phyloP scores from a whole-genome alignment of 164 flowering plant species.

The Chloranthus sessilifolius region DNA sequence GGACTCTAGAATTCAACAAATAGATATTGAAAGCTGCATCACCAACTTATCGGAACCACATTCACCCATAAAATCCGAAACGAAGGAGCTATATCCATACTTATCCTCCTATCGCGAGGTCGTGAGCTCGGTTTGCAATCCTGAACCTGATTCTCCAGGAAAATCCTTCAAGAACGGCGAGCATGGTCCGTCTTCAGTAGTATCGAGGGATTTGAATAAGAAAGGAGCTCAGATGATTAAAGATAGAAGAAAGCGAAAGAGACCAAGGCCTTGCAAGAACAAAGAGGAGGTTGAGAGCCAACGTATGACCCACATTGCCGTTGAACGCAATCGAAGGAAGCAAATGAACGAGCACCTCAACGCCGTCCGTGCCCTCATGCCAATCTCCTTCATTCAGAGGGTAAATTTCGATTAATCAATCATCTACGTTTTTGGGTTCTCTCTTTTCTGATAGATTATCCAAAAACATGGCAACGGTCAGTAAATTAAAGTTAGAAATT shows the following conservation, averaged over 20 bases:
- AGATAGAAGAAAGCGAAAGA: slow-evolving; percentile 44
- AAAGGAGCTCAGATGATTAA: slow-evolving; percentile 2
- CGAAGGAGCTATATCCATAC: slow-evolving; percentile 10
- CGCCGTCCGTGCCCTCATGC: slow-evolving; percentile 52
- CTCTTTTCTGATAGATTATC: too few relatives aligned
- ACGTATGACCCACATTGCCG: slow-evolving; percentile 66
- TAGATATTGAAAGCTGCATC: slow-evolving; percentile 44
- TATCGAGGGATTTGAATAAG: not conserved
- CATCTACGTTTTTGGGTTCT: too few relatives aligned
- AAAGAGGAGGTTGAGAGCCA: slow-evolving; percentile 59
- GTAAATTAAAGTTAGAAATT: too few relatives aligned
- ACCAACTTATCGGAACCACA: slow-evolving; percentile 29
- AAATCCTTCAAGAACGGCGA: slow-evolving; percentile 6
- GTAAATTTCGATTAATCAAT: too few relatives aligned
- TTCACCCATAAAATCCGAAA: slow-evolving; percentile 36
- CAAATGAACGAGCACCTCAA: slow-evolving; percentile 64
- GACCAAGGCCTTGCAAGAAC: slow-evolving; percentile 42
- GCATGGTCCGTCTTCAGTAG: slow-evolving; percentile 5
- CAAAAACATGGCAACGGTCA: too few relatives aligned
- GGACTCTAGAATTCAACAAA: slow-evolving; percentile 6
- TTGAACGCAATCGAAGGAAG: slow-evolving; percentile 60
- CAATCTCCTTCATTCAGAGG: slow-evolving; percentile 45
- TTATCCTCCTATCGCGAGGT: slow-evolving; percentile 8
- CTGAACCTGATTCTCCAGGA: slow-evolving; percentile 7
- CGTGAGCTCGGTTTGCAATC: slow-evolving; percentile 15